Conservation (phyloP, 1,139 yeast species). For the Ogataea hybrid region DNA sequence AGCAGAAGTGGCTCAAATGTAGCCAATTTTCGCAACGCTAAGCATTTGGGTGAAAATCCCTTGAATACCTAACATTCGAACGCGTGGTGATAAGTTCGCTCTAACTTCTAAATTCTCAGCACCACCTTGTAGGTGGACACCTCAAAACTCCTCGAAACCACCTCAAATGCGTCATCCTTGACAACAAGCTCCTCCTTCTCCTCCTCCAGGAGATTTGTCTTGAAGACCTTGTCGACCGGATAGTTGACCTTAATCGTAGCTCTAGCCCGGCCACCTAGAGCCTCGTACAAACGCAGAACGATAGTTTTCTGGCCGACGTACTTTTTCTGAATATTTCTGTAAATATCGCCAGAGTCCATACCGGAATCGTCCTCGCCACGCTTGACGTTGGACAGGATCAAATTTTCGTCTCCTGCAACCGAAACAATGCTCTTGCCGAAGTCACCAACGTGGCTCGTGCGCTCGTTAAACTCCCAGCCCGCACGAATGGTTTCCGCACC, state of each 20-base stretch:
- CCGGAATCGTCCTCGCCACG: slow-evolving; percentile 78
- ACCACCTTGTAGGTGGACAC: slow-evolving; percentile 62
- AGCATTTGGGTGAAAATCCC: too few relatives aligned
- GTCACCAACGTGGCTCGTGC: slow-evolving; percentile 19
- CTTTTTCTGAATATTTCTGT: slow-evolving; percentile 34
- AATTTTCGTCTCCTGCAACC: slow-evolving; percentile 48
- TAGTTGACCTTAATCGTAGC: slow-evolving; percentile 45
- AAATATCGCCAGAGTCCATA: slow-evolving; percentile 32
- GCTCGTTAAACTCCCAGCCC: slow-evolving; percentile 78
- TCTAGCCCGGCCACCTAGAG: slow-evolving; percentile 72
- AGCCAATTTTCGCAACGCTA: too few relatives aligned
- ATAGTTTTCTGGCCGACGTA: slow-evolving; percentile 49
- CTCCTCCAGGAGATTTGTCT: slow-evolving; percentile 73
- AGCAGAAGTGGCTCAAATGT: too few relatives aligned
- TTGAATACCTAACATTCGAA: too few relatives aligned
- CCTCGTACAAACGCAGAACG: slow-evolving; percentile 75
- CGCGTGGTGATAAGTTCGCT: too few relatives aligned
- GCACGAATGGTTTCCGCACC: slow-evolving; percentile 63
- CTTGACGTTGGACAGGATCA: slow-evolving; percentile 75
- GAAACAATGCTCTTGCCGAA: slow-evolving; percentile 28
- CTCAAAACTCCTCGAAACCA: slow-evolving; percentile 73
- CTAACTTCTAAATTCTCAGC: slow-evolving; percentile 24
- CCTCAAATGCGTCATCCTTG: slow-evolving; percentile 33
- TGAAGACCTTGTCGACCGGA: slow-evolving; percentile 49
- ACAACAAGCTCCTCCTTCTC: slow-evolving; percentile 42